Percentiles rank a stretch among this genome's conserved stretches.
These are phyloP conservation scores for Phytophthora palmivora DNA, from an alignment of 352 stramenopile species.

Conservation along the genomic window DNA sequence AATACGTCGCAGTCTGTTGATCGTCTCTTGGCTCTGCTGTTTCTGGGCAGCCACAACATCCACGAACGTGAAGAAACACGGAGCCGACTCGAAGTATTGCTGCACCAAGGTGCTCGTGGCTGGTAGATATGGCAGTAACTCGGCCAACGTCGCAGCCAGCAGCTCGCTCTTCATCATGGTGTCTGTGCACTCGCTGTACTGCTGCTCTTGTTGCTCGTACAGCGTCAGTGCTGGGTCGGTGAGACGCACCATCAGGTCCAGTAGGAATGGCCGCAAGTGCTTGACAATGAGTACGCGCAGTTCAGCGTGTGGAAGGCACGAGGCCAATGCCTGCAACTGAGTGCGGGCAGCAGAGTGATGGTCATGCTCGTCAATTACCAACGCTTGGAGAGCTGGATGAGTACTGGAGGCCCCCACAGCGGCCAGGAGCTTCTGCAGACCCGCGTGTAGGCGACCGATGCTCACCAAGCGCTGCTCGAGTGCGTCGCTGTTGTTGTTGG, in stretches of 20 bases:
- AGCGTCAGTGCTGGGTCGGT: slow-evolving; percentile 56
- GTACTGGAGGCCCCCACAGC: background rate
- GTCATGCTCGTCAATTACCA: slow-evolving; percentile 25
- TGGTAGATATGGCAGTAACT: slow-evolving; percentile 62
- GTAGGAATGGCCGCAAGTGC: slow-evolving; percentile 71
- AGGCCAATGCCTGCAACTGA: slow-evolving; percentile 63
- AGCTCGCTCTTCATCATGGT: slow-evolving; percentile 58
- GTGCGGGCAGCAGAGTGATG: slow-evolving; percentile 20
- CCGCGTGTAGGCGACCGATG: slow-evolving; percentile 20
- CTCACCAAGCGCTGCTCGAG: slow-evolving; percentile 33
- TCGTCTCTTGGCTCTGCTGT: slow-evolving; percentile 37
- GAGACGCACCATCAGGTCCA: slow-evolving; percentile 76
- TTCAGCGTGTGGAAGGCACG: slow-evolving; percentile 59
- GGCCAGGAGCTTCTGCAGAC: slow-evolving; percentile 29
- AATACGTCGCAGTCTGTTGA: slow-evolving; percentile 58
- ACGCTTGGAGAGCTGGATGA: slow-evolving; percentile 51
- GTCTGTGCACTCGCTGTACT: slow-evolving; percentile 48
- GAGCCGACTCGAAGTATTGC: slow-evolving; percentile 68
- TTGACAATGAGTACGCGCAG: slow-evolving; percentile 56
- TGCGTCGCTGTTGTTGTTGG: slow-evolving; percentile 11
- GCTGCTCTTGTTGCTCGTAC: slow-evolving; percentile 38
- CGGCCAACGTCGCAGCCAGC: slow-evolving; percentile 58
- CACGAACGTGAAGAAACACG: slow-evolving; percentile 82
- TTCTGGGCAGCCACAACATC: slow-evolving; percentile 54
- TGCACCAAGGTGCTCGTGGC: slow-evolving; percentile 62